Base-by-base conservation (phyloP, 2,329 filamentous ascomycete species). In the Pezicula carpinea region DNA sequence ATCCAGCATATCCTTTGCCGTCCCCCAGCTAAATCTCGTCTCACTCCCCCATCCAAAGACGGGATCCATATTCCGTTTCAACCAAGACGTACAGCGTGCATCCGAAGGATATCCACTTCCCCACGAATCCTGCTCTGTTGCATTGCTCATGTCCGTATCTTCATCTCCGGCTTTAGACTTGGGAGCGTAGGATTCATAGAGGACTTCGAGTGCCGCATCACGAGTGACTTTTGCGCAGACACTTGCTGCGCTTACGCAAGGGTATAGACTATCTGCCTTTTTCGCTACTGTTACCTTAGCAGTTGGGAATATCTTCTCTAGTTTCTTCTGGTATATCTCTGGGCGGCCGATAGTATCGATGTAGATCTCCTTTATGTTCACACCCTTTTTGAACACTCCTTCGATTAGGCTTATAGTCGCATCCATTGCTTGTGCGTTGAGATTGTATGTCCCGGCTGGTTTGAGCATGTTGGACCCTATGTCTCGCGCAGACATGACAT, bases 161-260 rank as follows among this genome's bases (percentile, higher is more conserved):
- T 51, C 59, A 14, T 57, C 62, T 29, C 55, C 55, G 34, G 65
- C 60, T 47, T 60, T 60, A 11, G 46, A 22, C 32, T 48, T 39
- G 36, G 46, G 51, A 6, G 50, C 51, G 43, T 57, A 64, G 39
- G 42, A 60, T 53, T 61, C 65, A 61, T 87, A 92, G 35, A 92
- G 75, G 3, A 86, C 80, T 61, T 96, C 91, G 19, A 97, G 75
- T 5, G 90, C 90, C 2, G 86, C 87, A 68, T 99, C 93, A 54
- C 93, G 77, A 11, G 93, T 97, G 23, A 99, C 93, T 68, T 99
- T 99, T 45, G 93, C 93, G 66, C 88, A 95, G 3, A 99, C 90
- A 52, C 87, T 93, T 6, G 93, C 92, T 26, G 92, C 93, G 59
- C 88, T 95, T 45, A 97, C 93, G 63, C 86, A 92, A 1, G 93